Conservation (phyloP, 768 basidiomycete species). For the Agrocybe chaxingu region DNA sequence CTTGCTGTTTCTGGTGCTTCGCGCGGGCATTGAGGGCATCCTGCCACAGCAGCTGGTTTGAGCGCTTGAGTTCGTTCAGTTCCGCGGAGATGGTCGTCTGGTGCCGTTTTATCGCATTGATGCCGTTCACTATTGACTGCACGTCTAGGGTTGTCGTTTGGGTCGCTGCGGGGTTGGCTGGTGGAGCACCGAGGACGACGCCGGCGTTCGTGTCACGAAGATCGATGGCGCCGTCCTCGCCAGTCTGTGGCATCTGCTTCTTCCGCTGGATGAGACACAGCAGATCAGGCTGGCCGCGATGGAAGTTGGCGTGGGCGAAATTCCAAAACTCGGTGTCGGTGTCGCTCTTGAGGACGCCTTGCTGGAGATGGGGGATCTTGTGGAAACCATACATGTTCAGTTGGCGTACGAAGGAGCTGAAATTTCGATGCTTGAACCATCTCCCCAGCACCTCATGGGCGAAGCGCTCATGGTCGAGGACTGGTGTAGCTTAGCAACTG, state of each 20-base stretch:
- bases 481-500: conserved; percentile 33
- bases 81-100: conserved; percentile 91
- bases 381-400: conserved; percentile 97
- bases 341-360: conserved; percentile 86
- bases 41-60: conserved; percentile 91
- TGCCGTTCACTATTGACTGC: conserved; percentile 74
- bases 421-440: conserved; percentile 98
- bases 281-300: conserved; percentile 84
- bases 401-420: conserved; percentile 88
- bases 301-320: conserved; percentile 89
- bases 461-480: conserved; percentile 89
- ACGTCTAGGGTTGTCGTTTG: conserved; percentile 67
- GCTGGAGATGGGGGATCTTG: conserved; percentile 93
- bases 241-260: conserved; percentile 49
- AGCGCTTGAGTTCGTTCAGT: conserved; percentile 81
- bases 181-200: conserved; percentile 7
- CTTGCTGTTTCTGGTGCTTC: conserved; percentile 88
- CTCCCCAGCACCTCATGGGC: conserved; percentile 85
- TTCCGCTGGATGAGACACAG: conserved; percentile 88
- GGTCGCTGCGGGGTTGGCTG: conserved; percentile 23
- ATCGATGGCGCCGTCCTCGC: conserved; percentile 35
- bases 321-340: conserved; percentile 84
- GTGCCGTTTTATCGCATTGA: conserved; percentile 85
- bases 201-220: conserved; percentile 21
- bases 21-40: conserved; percentile 78